Evolutionary conservation across 306 rosid genomes (phyloP).

Genomic region (Vigna unguiculata): DNA sequence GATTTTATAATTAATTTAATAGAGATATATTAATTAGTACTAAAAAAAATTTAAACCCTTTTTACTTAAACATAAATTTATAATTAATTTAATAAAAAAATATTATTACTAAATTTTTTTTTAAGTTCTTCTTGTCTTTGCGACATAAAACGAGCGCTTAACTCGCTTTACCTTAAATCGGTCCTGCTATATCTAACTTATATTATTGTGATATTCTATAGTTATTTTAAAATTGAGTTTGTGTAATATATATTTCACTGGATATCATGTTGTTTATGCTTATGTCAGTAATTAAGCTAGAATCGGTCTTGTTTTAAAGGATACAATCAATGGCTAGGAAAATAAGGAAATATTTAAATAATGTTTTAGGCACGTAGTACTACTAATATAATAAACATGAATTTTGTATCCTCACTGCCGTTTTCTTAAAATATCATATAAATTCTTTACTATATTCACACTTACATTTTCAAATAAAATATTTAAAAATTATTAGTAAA

Average conservation of each 20-base stretch:
- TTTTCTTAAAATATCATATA: not conserved
- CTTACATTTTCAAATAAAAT: slow-evolving; percentile 15
- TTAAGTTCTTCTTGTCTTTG: too few species aligned
- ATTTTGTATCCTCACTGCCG: slow-evolving; percentile 9
- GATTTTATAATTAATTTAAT: too few species aligned
- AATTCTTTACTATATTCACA: slow-evolving; percentile 5
- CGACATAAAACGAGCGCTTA: too few species aligned
- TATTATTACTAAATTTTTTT: too few species aligned
- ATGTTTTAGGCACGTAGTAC: slow-evolving; percentile 3
- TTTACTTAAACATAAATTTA: too few species aligned
- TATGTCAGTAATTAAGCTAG: slow-evolving; percentile 15
- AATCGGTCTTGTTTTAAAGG: slow-evolving; percentile 25
- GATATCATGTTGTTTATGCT: slow-evolving; percentile 5
- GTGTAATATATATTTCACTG: not conserved
- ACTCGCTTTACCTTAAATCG: too few species aligned
- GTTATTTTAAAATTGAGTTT: not conserved
- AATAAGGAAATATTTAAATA: not conserved
- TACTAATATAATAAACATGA: slow-evolving; percentile 10
- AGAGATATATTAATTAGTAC: too few species aligned
- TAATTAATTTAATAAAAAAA: too few species aligned
- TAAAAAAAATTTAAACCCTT: too few species aligned
- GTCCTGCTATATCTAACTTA: too few species aligned
- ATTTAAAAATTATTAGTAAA: not conserved
- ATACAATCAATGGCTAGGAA: slow-evolving; percentile 24
- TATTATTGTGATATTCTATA: too few species aligned